Conservation (phyloP, 345 rosid genomes). For the Eucalyptus curtisii region DNA sequence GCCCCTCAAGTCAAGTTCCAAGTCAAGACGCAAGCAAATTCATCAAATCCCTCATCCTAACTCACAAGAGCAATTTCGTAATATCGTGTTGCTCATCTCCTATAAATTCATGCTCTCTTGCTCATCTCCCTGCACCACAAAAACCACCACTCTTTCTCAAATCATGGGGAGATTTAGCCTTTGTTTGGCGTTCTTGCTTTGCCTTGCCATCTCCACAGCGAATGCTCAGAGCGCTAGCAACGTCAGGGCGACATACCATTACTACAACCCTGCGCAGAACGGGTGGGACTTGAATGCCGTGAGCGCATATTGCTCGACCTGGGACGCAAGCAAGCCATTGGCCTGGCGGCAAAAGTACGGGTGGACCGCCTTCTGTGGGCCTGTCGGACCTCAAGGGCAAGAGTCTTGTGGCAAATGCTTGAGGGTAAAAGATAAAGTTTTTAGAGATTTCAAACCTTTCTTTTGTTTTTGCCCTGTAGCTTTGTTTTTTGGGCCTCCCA, state of each 20-base stretch:
- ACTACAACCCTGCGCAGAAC: constrained; percentile 25
- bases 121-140: not conserved
- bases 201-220: not conserved
- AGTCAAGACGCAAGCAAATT: not conserved
- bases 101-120: not conserved
- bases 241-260: constrained; percentile 51
- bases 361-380: constrained; percentile 62
- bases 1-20: not conserved
- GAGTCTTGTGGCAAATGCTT: constrained; percentile 51
- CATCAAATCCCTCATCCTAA: not conserved
- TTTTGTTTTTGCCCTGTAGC: not conserved
- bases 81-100: not conserved
- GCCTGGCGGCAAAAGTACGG: constrained; percentile 51
- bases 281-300: constrained; percentile 38
- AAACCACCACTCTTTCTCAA: not conserved
- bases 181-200: not conserved
- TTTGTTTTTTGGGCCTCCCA: rapidly evolving
- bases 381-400: constrained; percentile 44
- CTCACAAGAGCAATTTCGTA: not conserved
- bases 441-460: not conserved
- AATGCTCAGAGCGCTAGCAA: constrained; percentile 21
- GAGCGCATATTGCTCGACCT: constrained; percentile 47
- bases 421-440: not conserved
- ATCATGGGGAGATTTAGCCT: not conserved
- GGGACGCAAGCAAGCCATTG: constrained; percentile 50